Evolutionary conservation across 345 rosid species (phyloP).

Genomic region (Arabidopsis arenosa): DNA sequence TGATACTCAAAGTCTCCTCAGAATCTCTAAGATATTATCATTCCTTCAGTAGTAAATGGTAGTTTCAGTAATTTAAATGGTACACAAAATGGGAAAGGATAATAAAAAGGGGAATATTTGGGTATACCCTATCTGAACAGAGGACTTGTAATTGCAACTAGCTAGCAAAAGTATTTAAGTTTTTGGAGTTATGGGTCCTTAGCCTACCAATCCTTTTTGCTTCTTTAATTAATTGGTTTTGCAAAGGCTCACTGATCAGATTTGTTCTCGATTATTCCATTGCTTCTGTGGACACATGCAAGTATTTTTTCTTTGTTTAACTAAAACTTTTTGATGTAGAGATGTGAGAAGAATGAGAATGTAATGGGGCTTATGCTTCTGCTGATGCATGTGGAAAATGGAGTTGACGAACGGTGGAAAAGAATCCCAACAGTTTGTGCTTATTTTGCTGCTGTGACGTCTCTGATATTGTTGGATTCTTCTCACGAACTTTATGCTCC

Average conservation of each 20-base stretch:
- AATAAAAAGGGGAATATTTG: background rate
- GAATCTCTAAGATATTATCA: background rate
- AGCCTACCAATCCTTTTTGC: conserved; percentile 18
- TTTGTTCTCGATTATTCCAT: conserved; percentile 18
- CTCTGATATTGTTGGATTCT: conserved; percentile 82
- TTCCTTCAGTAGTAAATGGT: conserved; percentile 22
- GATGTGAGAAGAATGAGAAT: conserved; percentile 65
- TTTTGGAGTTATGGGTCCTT: background rate
- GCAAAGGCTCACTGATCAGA: conserved; percentile 10
- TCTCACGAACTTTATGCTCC: conserved; percentile 70
- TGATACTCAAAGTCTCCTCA: too few species aligned
- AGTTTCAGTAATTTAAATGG: conserved; percentile 9
- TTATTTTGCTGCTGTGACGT: conserved; percentile 85
- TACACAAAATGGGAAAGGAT: background rate
- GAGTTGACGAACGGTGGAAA: conserved; percentile 81
- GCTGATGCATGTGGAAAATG: conserved; percentile 79
- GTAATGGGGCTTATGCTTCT: conserved; percentile 64
- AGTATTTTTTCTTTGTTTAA: conserved; percentile 2
- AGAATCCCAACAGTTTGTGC: conserved; percentile 80
- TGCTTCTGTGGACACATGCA: background rate
- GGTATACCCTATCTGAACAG: conserved; percentile 12
- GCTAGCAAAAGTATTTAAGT: background rate
- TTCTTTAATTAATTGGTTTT: conserved; percentile 23
- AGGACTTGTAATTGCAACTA: conserved; percentile 11
- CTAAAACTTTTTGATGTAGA: conserved; percentile 52